phyloP scores from a whole-genome alignment of 768 basidiomycete species.

The Fomitopsis serialis region DNA sequence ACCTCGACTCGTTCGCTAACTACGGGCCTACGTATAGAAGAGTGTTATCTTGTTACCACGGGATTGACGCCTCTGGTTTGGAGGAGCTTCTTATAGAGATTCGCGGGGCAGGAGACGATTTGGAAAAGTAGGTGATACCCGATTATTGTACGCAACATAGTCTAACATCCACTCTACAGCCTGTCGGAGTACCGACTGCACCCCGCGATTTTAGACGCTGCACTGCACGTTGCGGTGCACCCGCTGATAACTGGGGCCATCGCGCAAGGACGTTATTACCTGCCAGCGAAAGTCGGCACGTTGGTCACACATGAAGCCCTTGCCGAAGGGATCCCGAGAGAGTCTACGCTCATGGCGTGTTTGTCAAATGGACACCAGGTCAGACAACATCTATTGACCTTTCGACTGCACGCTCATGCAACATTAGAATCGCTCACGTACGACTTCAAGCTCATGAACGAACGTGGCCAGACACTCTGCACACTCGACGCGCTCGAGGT shows the following conservation, averaged over 20 bases:
- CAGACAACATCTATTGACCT: background rate
- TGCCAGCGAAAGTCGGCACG: conserved; percentile 21
- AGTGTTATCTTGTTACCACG: conserved; percentile 13
- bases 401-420: background rate
- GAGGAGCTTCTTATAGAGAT: conserved; percentile 3
- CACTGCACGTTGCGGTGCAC: conserved; percentile 29
- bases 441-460: conserved; percentile 23
- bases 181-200: background rate
- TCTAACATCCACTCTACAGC: background rate
- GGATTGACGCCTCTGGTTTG: background rate
- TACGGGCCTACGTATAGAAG: conserved; percentile 29
- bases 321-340: conserved; percentile 9
- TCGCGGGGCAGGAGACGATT: background rate
- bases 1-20: conserved; percentile 19
- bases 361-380: conserved; percentile 26
- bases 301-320: conserved; percentile 14
- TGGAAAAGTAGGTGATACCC: background rate
- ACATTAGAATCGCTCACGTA: conserved; percentile 20
- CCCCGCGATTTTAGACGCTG: conserved; percentile 33
- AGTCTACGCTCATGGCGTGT: conserved; percentile 20
- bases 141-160: too few species aligned
- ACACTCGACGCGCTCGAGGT: conserved; percentile 11
- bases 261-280: conserved; percentile 25
- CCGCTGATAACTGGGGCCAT: conserved; percentile 24
- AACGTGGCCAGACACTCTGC: conserved; percentile 19